A percentile compares a stretch with the other conserved stretches of the same genome.
phyloP scores from a whole-genome alignment of 306 rosid genomes.

The Quercus glauca region DNA sequence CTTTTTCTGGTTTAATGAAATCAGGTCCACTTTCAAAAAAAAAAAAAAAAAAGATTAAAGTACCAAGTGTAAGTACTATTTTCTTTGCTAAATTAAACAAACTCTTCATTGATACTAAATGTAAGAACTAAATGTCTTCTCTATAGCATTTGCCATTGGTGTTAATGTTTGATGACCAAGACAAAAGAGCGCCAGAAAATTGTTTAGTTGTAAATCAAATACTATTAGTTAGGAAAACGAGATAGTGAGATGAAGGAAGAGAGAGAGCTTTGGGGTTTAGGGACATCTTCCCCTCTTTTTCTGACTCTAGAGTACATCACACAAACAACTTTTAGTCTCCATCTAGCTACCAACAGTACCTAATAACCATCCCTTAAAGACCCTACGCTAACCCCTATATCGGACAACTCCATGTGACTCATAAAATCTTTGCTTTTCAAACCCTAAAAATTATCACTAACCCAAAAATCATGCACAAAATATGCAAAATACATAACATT shows the following conservation, averaged over 20 bases:
- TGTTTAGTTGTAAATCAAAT: slow-evolving; percentile 20
- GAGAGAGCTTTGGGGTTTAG: neutral
- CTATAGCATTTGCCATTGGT: too few species aligned
- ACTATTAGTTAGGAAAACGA: neutral
- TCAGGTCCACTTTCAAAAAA: too few species aligned
- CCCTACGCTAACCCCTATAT: slow-evolving; percentile 29
- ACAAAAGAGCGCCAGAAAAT: neutral
- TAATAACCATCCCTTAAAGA: slow-evolving; percentile 17
- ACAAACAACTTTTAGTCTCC: slow-evolving; percentile 27
- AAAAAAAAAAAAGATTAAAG: too few species aligned
- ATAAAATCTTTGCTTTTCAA: slow-evolving; percentile 47
- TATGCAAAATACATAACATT: slow-evolving; percentile 5
- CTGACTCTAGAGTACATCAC: slow-evolving; percentile 28
- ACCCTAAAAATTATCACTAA: slow-evolving; percentile 27
- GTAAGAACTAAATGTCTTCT: too few species aligned
- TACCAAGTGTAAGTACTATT: too few species aligned
- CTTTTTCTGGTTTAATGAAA: too few species aligned
- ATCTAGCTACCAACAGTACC: slow-evolving; percentile 29
- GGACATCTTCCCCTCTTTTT: neutral
- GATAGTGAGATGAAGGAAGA: neutral
- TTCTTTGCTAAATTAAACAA: too few species aligned
- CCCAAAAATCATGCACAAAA: slow-evolving; percentile 3
- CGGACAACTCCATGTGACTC: slow-evolving; percentile 80
- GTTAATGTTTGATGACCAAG: too few species aligned
- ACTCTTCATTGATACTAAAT: too few species aligned